Base-by-base conservation (phyloP, 2,329 filamentous ascomycete genomes). In the Zymoseptoria crescenta region DNA sequence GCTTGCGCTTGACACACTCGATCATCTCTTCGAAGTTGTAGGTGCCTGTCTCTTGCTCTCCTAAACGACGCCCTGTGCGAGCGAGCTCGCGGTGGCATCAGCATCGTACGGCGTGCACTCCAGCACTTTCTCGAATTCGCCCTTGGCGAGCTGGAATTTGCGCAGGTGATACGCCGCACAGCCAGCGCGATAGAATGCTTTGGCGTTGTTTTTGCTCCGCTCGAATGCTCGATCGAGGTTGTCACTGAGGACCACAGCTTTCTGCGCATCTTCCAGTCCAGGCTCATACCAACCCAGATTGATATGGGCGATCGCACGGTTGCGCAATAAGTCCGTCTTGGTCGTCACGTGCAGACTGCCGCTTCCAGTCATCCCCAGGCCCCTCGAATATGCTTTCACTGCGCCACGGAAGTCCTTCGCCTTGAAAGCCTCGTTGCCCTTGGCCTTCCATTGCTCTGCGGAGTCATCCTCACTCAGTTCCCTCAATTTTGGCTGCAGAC, bases 101-200 rank as follows among this genome's bases (percentile, higher is more conserved):
- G 3, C n/a, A 50, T 69, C 60, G 4, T 57, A 51, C 4, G 67
- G 62, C 4, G 49, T 41, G 7, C 66, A 41, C 28, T 62, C 48
- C 3, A 61, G 53, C 16, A 55, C 55, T 20, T 58, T 49, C 6
- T 55, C 30, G 29, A 68, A 64, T 8, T 56, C 48, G 1, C 52
- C 8, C 16, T 54, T 45, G 6, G 60, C 61, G 20, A 62, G 54
- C 7, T 27, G 6, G 55, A 59, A 70, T 4, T 60, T 19, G n/a
- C 63, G 56, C 4, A 70, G 64, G 2, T 60, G n/a, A 51, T 71
- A 71, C 21, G 60, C 63, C 27, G 68, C 67, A 20, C 52, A 56
- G 4, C 65, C 69, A 29, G 67, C 67, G 5, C 65, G 62, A 35
- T 63, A 68, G 48, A 56, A 58, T 3, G 68, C 64, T 54, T 69